Evolutionary conservation across 768 basidiomycete genomes (phyloP), one percentile per base, ranked within the genome.

Genomic region (Calocera viscosa): DNA sequence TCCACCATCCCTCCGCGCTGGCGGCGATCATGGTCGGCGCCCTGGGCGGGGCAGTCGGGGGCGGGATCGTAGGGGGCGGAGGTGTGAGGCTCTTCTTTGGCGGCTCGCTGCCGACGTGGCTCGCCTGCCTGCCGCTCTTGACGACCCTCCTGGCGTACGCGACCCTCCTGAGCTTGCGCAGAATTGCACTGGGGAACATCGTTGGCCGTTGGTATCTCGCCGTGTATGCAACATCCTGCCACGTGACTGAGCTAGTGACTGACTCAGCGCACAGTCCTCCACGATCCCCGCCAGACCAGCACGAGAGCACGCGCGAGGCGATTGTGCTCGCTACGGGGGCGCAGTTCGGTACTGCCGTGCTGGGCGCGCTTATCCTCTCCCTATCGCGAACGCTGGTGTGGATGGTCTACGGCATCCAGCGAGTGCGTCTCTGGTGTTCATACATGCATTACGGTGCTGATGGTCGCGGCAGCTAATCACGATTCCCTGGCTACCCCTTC

Each of bases 271-370:
- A 26, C 30, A 60, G 53, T 10, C 53, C 53, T 60, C 53, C 53
- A 16, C 2, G 53, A 10, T 32, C 24, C 5, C 53, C 53, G 53
- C 53, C 53, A 10, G 53, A 60, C 19, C 53, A 60, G 30, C 53
- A 60, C 30, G 53, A 60, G 30, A 60, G 53, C 30, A 60, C 53
- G 14, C 24, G 53, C 5, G 53, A 60, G 30, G 53, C 53, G 53
- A 60, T 60, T 32, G 30, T 60, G 26, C 53, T 60, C 30, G 53
- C 53, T 16, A 60, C 53, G 7, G 53, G 53, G 30, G 14, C 53
- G 30, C 53, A 60, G 53, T 60, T 60, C 53, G 53, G 53, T 8
- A 60, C 53, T 60, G 53, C 53, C 30, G 53, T 60, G 3, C 53
- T 60, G 14, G 53, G 53, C 53, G 53, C 53, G 5, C 53, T 60